Percentiles rank a stretch among this genome's conserved stretches.
Conservation (phyloP, 106 monocot genomes). For the Allium fistulosum region DNA sequence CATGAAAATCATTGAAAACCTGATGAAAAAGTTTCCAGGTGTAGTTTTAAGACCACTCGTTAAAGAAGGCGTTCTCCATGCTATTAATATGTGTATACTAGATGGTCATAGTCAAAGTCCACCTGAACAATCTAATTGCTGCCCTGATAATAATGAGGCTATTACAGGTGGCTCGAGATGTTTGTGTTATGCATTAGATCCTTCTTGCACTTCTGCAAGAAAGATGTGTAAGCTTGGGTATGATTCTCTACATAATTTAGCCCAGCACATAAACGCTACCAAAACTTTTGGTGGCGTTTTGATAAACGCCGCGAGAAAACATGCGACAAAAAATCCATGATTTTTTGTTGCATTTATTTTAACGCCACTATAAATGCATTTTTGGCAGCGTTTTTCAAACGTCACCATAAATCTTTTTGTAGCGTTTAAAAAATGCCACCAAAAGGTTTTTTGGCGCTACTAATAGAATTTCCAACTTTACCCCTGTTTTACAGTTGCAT, state of each 20-base stretch:
- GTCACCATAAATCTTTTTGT: no score
- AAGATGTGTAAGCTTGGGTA: slow-evolving; percentile 44
- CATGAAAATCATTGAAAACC: slow-evolving; percentile 55
- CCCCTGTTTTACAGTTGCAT: no score
- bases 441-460: no score
- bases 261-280: slow-evolving; percentile 49
- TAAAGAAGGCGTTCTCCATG: slow-evolving; percentile 80
- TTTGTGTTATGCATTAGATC: slow-evolving; percentile 57
- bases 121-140: not conserved
- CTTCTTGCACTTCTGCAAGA: slow-evolving; percentile 11
- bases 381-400: no score
- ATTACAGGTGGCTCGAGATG: slow-evolving; percentile 31
- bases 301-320: no score
- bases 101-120: no score
- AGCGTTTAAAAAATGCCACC: no score
- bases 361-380: no score
- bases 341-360: no score
- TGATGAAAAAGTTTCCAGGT: slow-evolving; percentile 65
- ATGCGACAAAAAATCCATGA: no score
- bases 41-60: slow-evolving; percentile 52
- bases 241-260: slow-evolving; percentile 29
- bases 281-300: no score
- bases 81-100: slow-evolving; percentile 21
- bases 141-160: slow-evolving; percentile 17
- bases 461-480: no score